Evolutionary conservation across 371 early-diverging fungal species (phyloP), one percentile per base, ranked within the genome.

Genomic region (Synchytrium microbalum): DNA sequence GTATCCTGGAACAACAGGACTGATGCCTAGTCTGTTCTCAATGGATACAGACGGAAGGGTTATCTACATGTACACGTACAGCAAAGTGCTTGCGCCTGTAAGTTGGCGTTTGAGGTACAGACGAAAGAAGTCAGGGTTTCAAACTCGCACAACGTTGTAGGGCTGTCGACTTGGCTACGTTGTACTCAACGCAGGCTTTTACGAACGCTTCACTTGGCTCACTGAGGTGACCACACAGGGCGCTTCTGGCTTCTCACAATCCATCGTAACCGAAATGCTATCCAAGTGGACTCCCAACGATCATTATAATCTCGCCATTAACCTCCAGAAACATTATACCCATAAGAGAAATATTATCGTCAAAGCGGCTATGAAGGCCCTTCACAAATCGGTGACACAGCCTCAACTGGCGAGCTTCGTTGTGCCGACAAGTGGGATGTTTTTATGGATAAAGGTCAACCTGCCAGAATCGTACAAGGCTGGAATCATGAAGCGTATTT

Each of bases 1-100:
- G 10, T 66, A 66, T 57, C 10, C 51, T 16, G 66, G 66, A 3
- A 14, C 23, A 10, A 26, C 32, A 24, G 62, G 62, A 8, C 27
- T 55, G 30, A 23, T 62, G n/a, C 66, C 66, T 25, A 13, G 31
- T 33, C 24, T 66, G 19, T 54, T 62, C 16, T 51, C 62, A 5
- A 3, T 66, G n/a, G 66, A 66, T 27, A 57, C 53, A 13, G 62
- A 66, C 10, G 66, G 66, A n/a, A 2, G 66, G 2, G 66, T 66
- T 25, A 32, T 66, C 28, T 54, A 32, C 16, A 16, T 66, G 61
- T 66, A 32, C 61, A 62, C 66, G n/a, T 56, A 56, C 30, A 10
- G 10, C 46, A 38, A 38, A 38, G 46, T 38, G 46, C 46, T 38
- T 10, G 46, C 46, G 5, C 46, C 46, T 10, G n/a, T n/a, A n/a